These are phyloP conservation scores for Juglanconis sp. DNA, from an alignment of 2,329 filamentous ascomycete species.

Conservation along the genomic window DNA sequence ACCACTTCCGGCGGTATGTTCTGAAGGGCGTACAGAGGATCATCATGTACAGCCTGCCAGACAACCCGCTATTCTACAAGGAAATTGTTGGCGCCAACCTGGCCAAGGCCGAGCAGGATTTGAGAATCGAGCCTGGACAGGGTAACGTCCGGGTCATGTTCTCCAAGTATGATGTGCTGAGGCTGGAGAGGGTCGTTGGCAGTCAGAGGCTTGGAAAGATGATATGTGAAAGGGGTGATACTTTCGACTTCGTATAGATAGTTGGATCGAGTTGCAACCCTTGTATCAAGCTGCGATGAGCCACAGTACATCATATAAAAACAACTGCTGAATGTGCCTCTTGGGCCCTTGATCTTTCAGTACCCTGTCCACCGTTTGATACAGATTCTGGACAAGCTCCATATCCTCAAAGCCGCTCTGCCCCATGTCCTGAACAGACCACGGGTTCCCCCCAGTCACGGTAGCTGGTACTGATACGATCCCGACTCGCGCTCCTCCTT, in stretches of 20 bases:
- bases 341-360: no score
- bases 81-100: conserved; percentile 72
- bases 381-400: no score
- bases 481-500: conserved; percentile 20
- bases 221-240: conserved; percentile 80
- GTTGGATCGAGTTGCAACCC: conserved; percentile 8
- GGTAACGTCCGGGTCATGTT: conserved; percentile 67
- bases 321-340: no score
- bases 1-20: conserved; percentile 89
- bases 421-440: no score
- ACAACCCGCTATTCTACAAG: conserved; percentile 78
- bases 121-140: conserved; percentile 53
- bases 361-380: no score
- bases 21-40: conserved; percentile 78
- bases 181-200: conserved; percentile 84
- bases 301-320: no score
- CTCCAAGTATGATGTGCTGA: conserved; percentile 84
- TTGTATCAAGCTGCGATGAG: background rate
- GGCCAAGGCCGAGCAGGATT: conserved; percentile 54
- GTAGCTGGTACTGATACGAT: no score
- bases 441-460: no score
- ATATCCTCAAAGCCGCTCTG: no score
- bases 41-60: conserved; percentile 87
- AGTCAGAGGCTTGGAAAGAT: conserved; percentile 77
- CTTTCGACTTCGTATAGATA: conserved; percentile 84